Conservation (phyloP, 371 early-diverging fungal genomes). For the Nematocida ausubeli region DNA sequence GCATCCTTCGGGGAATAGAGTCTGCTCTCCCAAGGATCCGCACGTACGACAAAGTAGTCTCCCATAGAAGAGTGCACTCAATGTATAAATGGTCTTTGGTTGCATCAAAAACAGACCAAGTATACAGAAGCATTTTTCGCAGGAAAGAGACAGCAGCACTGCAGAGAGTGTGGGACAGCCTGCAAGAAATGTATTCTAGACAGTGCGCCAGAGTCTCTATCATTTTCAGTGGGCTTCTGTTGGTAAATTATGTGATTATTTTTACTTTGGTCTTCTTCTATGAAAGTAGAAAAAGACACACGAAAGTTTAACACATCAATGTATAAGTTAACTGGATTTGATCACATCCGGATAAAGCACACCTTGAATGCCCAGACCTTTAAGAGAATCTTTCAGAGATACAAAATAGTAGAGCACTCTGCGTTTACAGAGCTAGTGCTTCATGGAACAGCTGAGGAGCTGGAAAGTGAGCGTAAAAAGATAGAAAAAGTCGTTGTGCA, state of each 20-base stretch:
- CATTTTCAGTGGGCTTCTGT: neutral
- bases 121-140: slow-evolving; percentile 42
- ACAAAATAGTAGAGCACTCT: no score
- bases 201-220: neutral
- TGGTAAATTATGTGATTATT: slow-evolving; percentile 1
- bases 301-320: neutral
- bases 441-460: no score
- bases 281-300: neutral
- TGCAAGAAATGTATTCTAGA: no score
- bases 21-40: slow-evolving; percentile 21
- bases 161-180: no score
- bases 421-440: no score
- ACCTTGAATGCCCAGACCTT: no score
- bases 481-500: no score
- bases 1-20: slow-evolving; percentile 66
- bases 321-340: neutral
- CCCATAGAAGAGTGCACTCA: slow-evolving; percentile 20
- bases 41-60: slow-evolving; percentile 22
- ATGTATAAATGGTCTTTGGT: slow-evolving; percentile 55
- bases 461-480: no score
- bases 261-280: neutral
- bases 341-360: no score
- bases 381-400: no score
- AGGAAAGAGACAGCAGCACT: no score
- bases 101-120: slow-evolving; percentile 39